Conservation (phyloP, 2,329 filamentous ascomycete genomes). For the Trichocomaceae sp. region DNA sequence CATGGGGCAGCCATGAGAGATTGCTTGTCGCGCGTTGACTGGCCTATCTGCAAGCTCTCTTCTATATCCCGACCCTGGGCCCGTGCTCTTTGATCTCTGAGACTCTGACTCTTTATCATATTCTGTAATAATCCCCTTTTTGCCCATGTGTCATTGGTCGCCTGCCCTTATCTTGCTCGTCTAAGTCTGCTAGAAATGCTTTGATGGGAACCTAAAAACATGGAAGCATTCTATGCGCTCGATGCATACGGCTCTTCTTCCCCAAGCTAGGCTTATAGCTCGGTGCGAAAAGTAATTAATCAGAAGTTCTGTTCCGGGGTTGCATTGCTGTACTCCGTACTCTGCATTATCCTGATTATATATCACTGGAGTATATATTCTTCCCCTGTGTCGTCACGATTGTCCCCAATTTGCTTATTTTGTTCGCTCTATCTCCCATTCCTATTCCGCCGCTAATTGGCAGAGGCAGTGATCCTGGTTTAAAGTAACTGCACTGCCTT, state of each 20-base stretch:
- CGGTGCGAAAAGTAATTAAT: not conserved
- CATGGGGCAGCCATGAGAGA: not conserved
- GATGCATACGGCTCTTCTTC: no score
- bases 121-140: not conserved
- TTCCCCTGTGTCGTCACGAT: no score
- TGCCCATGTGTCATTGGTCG: no score
- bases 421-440: not conserved
- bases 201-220: no score
- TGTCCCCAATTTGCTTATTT: not conserved
- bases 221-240: no score
- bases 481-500: not conserved
- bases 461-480: not conserved
- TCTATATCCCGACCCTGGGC: not conserved
- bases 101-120: not conserved
- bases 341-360: not conserved
- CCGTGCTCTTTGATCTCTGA: not conserved
- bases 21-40: not conserved
- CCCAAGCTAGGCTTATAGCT: not conserved
- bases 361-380: no score
- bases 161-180: no score
- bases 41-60: not conserved
- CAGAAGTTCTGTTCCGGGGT: not conserved
- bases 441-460: not conserved
- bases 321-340: not conserved
- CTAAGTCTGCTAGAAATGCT: no score